These are phyloP conservation scores for Penicillium sp. DNA, from an alignment of 2,329 filamentous ascomycete species.

Conservation along the genomic window DNA sequence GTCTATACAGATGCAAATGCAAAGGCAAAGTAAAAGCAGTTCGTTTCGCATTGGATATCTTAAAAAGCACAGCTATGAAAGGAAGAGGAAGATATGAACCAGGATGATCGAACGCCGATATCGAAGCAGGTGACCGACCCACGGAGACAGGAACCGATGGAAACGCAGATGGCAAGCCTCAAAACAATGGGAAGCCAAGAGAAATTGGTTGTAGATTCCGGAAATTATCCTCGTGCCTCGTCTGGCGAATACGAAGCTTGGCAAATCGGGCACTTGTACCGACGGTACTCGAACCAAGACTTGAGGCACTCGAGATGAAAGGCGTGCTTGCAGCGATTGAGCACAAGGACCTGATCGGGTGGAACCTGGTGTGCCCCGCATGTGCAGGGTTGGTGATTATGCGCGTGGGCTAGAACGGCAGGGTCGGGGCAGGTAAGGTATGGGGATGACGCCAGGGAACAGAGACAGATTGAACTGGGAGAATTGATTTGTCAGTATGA, in stretches of 20 bases:
- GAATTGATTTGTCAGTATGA: conserved; percentile 13
- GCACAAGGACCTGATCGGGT: conserved; percentile 21
- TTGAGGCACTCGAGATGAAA: conserved; percentile 33
- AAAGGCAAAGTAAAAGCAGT: neutral
- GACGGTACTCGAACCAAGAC: conserved; percentile 33
- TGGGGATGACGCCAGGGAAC: conserved; percentile 22
- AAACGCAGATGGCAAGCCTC: neutral
- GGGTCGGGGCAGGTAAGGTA: conserved; percentile 24
- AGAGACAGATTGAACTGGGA: conserved; percentile 33
- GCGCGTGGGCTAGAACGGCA: conserved; percentile 14
- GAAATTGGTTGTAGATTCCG: neutral
- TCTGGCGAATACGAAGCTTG: conserved; percentile 28
- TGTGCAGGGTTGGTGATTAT: conserved; percentile 5
- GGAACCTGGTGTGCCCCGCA: conserved; percentile 2
- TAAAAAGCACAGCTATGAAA: neutral
- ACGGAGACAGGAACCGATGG: neutral
- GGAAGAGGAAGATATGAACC: neutral
- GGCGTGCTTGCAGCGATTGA: conserved; percentile 32
- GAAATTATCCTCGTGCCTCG: conserved; percentile 8
- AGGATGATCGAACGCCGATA: neutral
- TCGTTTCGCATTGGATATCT: neutral
- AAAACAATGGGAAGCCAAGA: neutral
- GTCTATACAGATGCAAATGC: neutral
- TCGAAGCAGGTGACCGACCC: neutral
- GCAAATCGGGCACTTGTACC: conserved; percentile 34